Percentiles rank a stretch among this genome's conserved stretches.
Evolutionary conservation across 768 basidiomycete genomes (phyloP).

Genomic region (Suillus placidus): DNA sequence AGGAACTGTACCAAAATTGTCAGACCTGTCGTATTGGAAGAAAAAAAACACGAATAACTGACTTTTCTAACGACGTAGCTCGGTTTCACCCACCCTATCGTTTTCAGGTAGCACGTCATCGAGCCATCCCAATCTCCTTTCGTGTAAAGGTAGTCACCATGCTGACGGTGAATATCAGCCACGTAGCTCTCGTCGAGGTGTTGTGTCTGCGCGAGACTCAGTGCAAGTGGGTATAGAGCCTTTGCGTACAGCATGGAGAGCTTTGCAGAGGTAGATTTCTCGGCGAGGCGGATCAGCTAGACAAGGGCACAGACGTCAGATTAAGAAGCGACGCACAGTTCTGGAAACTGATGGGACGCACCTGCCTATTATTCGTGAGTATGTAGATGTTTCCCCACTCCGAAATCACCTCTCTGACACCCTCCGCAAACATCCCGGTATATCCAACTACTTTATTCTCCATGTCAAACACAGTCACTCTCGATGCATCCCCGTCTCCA

Average conservation of each 20-base stretch:
- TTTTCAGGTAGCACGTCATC: conserved; percentile 90
- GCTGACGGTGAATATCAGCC: conserved; percentile 87
- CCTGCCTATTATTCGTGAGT: conserved; percentile 76
- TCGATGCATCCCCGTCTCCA: conserved; percentile 61
- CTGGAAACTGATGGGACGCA: conserved; percentile 36
- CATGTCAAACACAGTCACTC: conserved; percentile 86
- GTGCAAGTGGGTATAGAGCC: conserved; percentile 75
- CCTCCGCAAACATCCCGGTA: conserved; percentile 76
- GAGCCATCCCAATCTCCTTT: conserved; percentile 93
- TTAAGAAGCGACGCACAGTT: not conserved
- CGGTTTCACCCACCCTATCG: conserved; percentile 85
- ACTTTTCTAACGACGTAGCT: conserved; percentile 99
- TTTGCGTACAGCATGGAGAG: conserved; percentile 84
- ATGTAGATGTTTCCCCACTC: conserved; percentile 84
- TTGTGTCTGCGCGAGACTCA: conserved; percentile 82
- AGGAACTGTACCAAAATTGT: conserved; percentile 66
- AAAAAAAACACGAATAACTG: conserved; percentile 17
- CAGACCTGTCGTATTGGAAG: not conserved
- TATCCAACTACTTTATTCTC: conserved; percentile 92
- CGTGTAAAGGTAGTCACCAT: conserved; percentile 88
- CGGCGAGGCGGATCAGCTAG: conserved; percentile 67
- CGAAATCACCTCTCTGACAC: conserved; percentile 81
- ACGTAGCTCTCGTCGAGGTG: conserved; percentile 71
- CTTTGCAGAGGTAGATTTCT: conserved; percentile 83
- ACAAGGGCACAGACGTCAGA: not conserved